Percentiles rank a stretch among this genome's conserved stretches.
Evolutionary conservation across 2,329 filamentous ascomycete genomes (phyloP).

Genomic region (Sclerotinia nivalis): DNA sequence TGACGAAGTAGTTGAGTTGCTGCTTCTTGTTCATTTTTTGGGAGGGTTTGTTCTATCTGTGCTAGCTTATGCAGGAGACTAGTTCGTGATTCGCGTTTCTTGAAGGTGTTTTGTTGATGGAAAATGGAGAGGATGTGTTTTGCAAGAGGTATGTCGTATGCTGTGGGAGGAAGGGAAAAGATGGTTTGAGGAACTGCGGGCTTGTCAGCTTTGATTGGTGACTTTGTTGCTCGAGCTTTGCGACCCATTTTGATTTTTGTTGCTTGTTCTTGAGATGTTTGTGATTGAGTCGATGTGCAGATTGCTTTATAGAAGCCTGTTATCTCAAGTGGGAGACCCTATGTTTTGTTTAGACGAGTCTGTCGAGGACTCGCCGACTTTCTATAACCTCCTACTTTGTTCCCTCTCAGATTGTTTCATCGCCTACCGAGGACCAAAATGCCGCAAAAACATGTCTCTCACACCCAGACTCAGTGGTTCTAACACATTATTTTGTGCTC

Average conservation of each 20-base stretch:
- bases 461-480: background rate
- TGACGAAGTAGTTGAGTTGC: background rate
- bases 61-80: background rate
- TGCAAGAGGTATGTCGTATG: background rate
- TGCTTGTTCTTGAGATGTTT: background rate
- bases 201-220: background rate
- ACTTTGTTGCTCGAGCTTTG: background rate
- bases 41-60: background rate
- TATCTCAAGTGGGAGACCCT: background rate
- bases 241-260: background rate
- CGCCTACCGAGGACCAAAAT: background rate
- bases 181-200: background rate
- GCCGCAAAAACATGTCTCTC: background rate
- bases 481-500: background rate
- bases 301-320: background rate
- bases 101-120: background rate
- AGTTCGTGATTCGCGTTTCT: background rate
- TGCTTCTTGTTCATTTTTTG: background rate
- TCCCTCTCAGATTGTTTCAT: background rate
- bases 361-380: background rate
- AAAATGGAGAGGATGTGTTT: background rate
- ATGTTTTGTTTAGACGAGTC: background rate
- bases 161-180: background rate
- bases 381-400: background rate
- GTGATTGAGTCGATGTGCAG: background rate